Conservation (phyloP, 805 yeast genomes). For the Sugiyamaella marilandica region DNA sequence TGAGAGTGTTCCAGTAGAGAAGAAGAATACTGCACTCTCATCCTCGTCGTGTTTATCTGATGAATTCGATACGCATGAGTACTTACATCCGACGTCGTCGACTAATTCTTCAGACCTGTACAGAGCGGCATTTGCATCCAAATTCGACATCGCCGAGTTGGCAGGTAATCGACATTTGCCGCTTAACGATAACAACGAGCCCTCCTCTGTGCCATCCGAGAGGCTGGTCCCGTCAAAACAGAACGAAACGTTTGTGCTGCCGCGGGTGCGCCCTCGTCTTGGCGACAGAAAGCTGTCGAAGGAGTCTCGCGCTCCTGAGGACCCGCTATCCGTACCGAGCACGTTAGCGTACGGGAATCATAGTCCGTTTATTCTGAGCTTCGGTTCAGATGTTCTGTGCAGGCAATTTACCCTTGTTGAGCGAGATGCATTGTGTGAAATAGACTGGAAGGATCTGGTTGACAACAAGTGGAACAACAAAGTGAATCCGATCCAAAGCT, state of each 20-base stretch:
- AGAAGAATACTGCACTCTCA: not conserved
- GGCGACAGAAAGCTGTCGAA: not conserved
- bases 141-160: constrained; percentile 14
- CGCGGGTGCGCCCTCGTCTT: not conserved
- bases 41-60: not conserved
- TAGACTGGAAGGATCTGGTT: constrained; percentile 88
- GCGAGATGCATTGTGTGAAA: constrained; percentile 71
- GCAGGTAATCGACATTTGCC: not conserved
- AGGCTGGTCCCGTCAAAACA: not conserved
- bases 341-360: constrained; percentile 51
- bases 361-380: constrained; percentile 75
- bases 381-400: constrained; percentile 61
- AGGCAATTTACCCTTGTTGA: constrained; percentile 85
- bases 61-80: not conserved
- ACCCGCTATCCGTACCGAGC: constrained; percentile 38
- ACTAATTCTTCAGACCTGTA: constrained; percentile 17
- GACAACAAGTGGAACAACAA: constrained; percentile 70
- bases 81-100: constrained; percentile 1
- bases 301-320: constrained; percentile 4
- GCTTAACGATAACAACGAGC: not conserved
- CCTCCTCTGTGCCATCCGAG: not conserved
- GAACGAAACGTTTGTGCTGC: not conserved
- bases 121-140: constrained; percentile 18
- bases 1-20: not conserved
- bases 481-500: constrained; percentile 65